Base-by-base conservation (phyloP, 2,329 filamentous ascomycete genomes). In the Aquanectria penicillioides region DNA sequence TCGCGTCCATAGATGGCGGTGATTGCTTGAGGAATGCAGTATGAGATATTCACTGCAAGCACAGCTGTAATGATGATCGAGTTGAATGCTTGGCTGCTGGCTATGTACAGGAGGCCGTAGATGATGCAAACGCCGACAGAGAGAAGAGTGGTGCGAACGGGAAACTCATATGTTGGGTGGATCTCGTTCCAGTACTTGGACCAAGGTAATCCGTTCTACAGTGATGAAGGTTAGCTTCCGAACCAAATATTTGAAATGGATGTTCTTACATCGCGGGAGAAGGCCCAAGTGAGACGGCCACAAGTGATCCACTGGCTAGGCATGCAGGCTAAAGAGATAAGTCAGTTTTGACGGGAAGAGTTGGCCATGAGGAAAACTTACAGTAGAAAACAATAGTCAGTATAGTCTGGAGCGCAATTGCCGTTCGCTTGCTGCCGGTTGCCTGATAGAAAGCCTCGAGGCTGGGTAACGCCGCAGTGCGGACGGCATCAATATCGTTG, bases 21-120 rank as follows among this genome's bases (percentile, higher is more conserved):
- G 3, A 74, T 69, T 2, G 44, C 72, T 50, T 72, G 69, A 0
- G 72, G 72, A 2, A 74, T 55, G 2, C 55, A 60, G 20, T 73
- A 73, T 1, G 70, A 69, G 25, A 74, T 67, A 28, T 73, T 74
- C n/a, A 74, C 34, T 36, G 61, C 61, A 0, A 74, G 53, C 2
- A 71, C 69, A 5, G 73, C 68, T 2, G 69, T 64, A 7, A 57
- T 73, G 37, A 75, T 66, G 36, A 75, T 74, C 0, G 73, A 74
- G 50, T 74, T 75, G 59, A 74, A 76, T 1, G 73, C 73, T 3
- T 62, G 59, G 1, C 67, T 73, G 22, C 59, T 67, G 1, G 69
- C 71, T 17, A 76, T 59, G 31, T 76, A 75, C 6, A 76, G 48
- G 1, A 75, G 51, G 5, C 73, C 73, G 28, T 74, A 76, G 5